These are phyloP conservation scores for Kazachstania viticola DNA, from an alignment of 805 yeast species.

Conservation along the genomic window DNA sequence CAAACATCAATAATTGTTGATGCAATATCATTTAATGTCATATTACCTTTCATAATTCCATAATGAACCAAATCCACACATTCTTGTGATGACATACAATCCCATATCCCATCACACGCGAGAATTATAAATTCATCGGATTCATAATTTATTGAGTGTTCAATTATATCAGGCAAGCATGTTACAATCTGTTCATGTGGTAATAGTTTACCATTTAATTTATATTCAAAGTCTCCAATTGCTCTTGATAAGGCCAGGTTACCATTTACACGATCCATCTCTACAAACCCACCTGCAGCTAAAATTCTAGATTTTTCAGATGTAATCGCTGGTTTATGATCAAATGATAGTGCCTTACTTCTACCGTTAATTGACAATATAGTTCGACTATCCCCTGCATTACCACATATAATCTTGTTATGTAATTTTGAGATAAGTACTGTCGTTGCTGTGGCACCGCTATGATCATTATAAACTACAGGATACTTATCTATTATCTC, in stretches of 20 bases:
- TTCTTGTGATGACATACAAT: slow-evolving; percentile 85
- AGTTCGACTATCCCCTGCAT: slow-evolving; percentile 95
- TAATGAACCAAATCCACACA: slow-evolving; percentile 89
- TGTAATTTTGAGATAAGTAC: slow-evolving; percentile 50
- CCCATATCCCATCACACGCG: slow-evolving; percentile 99
- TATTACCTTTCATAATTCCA: slow-evolving; percentile 61
- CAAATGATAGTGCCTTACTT: slow-evolving; percentile 74
- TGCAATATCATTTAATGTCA: slow-evolving; percentile 57
- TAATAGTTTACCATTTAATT: slow-evolving; percentile 62
- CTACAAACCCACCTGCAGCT: slow-evolving; percentile 98
- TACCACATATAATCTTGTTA: slow-evolving; percentile 56
- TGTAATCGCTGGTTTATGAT: slow-evolving; percentile 88
- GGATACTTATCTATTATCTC: slow-evolving; percentile 56
- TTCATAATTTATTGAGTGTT: slow-evolving; percentile 49
- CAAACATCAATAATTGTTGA: slow-evolving; percentile 90
- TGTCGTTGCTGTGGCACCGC: slow-evolving; percentile 94
- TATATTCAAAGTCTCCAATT: slow-evolving; percentile 67
- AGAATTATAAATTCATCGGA: slow-evolving; percentile 82
- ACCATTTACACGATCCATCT: slow-evolving; percentile 91
- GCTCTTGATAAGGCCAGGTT: slow-evolving; percentile 91
- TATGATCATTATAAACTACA: slow-evolving; percentile 60
- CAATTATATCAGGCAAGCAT: slow-evolving; percentile 81
- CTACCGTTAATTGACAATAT: slow-evolving; percentile 71
- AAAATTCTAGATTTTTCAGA: slow-evolving; percentile 85
- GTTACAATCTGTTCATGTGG: slow-evolving; percentile 97